These are phyloP conservation scores for Spinacia oleracea DNA, from an alignment of 179 eudicot genomes.

Conservation along the genomic window DNA sequence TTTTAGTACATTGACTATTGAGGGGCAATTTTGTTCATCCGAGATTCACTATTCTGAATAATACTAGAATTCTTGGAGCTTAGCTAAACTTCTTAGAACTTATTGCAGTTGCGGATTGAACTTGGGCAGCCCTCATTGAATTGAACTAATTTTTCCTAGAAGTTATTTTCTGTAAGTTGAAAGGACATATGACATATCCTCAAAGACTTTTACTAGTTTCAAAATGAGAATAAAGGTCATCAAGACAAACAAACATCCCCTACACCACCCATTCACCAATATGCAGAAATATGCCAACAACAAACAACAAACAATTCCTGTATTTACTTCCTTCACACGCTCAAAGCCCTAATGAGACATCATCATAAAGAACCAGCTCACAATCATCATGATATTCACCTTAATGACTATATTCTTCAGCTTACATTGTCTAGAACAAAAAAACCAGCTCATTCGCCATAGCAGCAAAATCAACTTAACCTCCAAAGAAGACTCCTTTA, in stretches of 20 bases:
- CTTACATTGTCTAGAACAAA: background rate
- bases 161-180: no score
- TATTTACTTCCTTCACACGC: background rate
- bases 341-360: background rate
- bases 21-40: no score
- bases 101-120: no score
- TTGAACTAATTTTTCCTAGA: no score
- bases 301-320: background rate
- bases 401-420: background rate
- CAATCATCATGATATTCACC: background rate
- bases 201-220: background rate
- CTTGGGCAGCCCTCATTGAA: no score
- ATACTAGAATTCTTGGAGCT: no score
- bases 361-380: background rate
- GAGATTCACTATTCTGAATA: background rate
- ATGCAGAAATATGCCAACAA: background rate
- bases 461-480: background rate
- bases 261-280: background rate
- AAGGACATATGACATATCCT: no score
- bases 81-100: no score
- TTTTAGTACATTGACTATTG: no score
- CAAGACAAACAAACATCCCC: background rate
- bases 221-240: background rate
- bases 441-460: background rate
- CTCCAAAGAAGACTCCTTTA: no score